Conservation (phyloP, 2,329 filamentous ascomycete genomes). For the Macroventuria anomochaeta region DNA sequence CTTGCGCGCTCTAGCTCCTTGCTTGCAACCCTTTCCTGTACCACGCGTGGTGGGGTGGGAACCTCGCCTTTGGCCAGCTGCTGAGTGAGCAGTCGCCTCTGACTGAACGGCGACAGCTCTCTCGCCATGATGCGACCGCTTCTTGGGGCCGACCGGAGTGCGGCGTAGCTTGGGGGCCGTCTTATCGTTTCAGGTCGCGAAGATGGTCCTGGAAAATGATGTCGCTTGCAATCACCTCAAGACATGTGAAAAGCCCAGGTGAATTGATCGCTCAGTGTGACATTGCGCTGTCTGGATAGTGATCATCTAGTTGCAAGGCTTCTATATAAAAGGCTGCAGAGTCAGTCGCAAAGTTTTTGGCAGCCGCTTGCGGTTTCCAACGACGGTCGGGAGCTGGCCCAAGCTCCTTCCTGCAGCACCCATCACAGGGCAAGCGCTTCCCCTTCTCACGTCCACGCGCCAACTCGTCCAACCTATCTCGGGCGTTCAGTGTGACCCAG, state of each 20-base stretch:
- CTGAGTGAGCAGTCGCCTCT: constrained; percentile 39
- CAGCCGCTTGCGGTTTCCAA: constrained; percentile 17
- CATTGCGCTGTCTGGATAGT: not conserved
- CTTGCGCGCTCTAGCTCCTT: constrained; percentile 18
- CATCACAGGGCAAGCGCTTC: constrained; percentile 15
- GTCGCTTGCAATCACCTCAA: not conserved
- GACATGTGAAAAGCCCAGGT: not conserved
- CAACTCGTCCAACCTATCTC: constrained; percentile 7
- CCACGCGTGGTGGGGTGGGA: constrained; percentile 24
- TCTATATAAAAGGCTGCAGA: constrained; percentile 9
- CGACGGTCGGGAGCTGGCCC: constrained; percentile 2
- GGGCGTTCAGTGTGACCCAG: constrained; percentile 1
- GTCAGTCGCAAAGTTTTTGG: constrained; percentile 7
- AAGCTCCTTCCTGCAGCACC: constrained; percentile 6
- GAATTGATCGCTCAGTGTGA: constrained; percentile 1
- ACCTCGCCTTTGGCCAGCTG: constrained; percentile 28
- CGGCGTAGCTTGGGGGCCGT: constrained; percentile 2
- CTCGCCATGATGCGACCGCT: constrained; percentile 28
- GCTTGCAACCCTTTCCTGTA: constrained; percentile 17
- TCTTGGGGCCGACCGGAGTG: not conserved
- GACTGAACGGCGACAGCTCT: constrained; percentile 44
- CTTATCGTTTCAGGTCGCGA: constrained; percentile 6
- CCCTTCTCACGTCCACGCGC: constrained; percentile 2
- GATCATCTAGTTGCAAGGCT: constrained; percentile 4
- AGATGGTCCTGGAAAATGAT: not conserved